A percentile compares a stretch with the other conserved stretches of the same genome.
Evolutionary conservation across 2,329 filamentous ascomycete genomes (phyloP).

Genomic region (Biscogniauxia marginata): DNA sequence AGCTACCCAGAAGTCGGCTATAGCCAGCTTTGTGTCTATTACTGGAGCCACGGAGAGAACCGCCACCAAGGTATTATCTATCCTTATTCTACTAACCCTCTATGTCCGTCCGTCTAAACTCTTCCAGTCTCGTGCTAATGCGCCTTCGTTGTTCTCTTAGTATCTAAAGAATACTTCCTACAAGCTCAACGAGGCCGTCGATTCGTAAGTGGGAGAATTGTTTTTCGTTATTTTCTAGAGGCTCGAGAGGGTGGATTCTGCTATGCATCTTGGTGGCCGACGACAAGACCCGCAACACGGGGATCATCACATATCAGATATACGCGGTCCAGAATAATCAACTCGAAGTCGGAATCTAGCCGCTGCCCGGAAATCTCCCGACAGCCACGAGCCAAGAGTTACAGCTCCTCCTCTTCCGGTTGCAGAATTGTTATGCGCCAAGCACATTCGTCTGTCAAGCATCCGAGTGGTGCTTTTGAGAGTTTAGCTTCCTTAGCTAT

Average conservation of each 20-base stretch:
- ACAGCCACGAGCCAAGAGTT: no score
- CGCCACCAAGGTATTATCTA: constrained; percentile 22
- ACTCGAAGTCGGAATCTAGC: neutral
- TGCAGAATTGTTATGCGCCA: neutral
- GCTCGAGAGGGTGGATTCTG: neutral
- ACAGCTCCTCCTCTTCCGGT: no score
- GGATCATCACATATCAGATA: no score
- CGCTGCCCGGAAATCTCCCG: neutral
- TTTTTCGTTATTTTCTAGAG: constrained; percentile 14
- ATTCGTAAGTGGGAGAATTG: constrained; percentile 50
- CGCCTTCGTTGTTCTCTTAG: constrained; percentile 12
- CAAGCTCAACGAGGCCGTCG: constrained; percentile 53
- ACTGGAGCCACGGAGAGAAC: constrained; percentile 30
- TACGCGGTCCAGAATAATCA: no score
- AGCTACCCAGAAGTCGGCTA: constrained; percentile 25
- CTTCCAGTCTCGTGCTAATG: neutral
- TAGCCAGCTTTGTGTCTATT: constrained; percentile 30
- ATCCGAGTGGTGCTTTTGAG: neutral
- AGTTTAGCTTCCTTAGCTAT: no score
- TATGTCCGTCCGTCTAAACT: neutral
- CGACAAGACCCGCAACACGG: no score
- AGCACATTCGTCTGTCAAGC: neutral
- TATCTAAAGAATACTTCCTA: constrained; percentile 44
- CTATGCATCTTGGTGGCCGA: neutral
- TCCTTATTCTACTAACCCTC: neutral